These are phyloP conservation scores for Daldinia loculata DNA, from an alignment of 495 filamentous ascomycete species.

Conservation along the genomic window DNA sequence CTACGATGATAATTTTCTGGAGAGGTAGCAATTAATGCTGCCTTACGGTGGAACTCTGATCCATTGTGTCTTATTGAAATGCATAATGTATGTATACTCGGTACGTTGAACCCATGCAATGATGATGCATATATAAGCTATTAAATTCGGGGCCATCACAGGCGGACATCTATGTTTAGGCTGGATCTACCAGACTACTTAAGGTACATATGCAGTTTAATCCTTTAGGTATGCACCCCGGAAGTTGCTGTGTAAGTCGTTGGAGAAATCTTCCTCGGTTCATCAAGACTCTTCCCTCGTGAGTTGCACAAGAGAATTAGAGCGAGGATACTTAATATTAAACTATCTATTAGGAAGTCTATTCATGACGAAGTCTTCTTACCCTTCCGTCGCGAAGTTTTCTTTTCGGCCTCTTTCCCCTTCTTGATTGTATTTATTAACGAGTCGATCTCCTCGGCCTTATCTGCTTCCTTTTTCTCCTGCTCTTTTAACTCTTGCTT, in stretches of 20 bases:
- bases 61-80: background rate
- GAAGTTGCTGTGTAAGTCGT: background rate
- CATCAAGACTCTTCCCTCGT: background rate
- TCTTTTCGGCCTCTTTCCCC: conserved; percentile 50
- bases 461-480: conserved; percentile 55
- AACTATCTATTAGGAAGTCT: background rate
- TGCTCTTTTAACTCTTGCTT: conserved; percentile 62
- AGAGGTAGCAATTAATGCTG: background rate
- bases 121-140: background rate
- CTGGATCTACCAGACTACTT: background rate
- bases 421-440: conserved; percentile 53
- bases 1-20: background rate
- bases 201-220: background rate
- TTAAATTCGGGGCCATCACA: background rate
- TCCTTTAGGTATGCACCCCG: background rate
- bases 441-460: conserved; percentile 56
- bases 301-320: background rate
- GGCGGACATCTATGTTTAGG: background rate
- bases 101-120: background rate
- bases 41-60: background rate
- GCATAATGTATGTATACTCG: background rate
- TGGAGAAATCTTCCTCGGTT: background rate
- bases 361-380: conserved; percentile 46
- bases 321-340: background rate
- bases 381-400: conserved; percentile 48